Base-by-base conservation (phyloP, 83 land plant species). In the Picea abies region DNA sequence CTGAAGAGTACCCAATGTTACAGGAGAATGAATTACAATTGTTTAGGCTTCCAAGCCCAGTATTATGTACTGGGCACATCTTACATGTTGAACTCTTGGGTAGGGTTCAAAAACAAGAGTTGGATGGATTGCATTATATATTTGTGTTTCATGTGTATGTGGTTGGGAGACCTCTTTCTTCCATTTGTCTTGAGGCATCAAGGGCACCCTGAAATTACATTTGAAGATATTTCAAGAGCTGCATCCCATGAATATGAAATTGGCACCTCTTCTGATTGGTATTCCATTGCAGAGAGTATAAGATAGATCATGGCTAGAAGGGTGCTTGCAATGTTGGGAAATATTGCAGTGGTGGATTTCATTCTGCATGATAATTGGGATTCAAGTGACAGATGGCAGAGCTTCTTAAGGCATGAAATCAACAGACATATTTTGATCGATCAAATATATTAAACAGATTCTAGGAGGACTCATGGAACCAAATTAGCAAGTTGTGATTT, bases 111-210 rank as follows among this genome's bases (percentile, higher is more conserved):
- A 29, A 29, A 29, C 29, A 29, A 29, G 0, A 29, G 29, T 29
- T 29, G 29, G 29, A 29, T 29, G 29, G 29, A 29, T 29, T 29
- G 29, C 1, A 29, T 29, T 29, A 29, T 29, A 29, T 29, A 29
- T 29, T 0, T 79, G 78, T 92, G 6, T 76, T 83, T 26, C 85
- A 89, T 84, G 95, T 90, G 26, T 84, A 83, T 81, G 90, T 76
- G 23, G 79, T 89, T 23, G 93, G 91, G 12, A 60, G 88, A 52
- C 86, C 93, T 17, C 88, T 90, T 35, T 87, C 86, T 23, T 82
- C 84, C 20, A 85, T 90, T 39, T 84, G 80, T 63, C 64, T 64
- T 49, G 22, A 23, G 39, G 56, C 10, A 73, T 7, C 15, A 14
- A 20, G 77, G 41, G 47, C 41, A 25, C 8, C 22, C n/a, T 41